Base-by-base conservation (phyloP, 2,329 filamentous ascomycete species). In the Trichoderma lentiforme region DNA sequence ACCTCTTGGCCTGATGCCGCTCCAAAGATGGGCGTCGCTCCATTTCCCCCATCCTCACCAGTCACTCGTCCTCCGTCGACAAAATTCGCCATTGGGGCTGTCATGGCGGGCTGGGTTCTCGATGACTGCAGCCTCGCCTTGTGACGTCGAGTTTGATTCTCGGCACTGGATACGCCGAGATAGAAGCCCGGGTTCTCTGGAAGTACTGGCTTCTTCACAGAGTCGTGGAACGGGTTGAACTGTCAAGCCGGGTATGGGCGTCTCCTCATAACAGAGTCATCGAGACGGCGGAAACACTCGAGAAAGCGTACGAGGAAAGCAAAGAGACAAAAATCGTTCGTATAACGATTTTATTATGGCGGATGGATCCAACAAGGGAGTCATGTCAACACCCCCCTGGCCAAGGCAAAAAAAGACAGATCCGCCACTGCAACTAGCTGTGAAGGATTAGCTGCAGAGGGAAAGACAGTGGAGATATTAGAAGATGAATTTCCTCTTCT, bases 301-400 rank as follows among this genome's bases (percentile, higher is more conserved):
- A 28, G 21, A 21, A 6, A 39, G n/a, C n/a, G 36, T 39, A 39
- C 8, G 28, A 69, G 18, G n/a, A 32, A 53, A 47, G n/a, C 26
- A 69, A 43, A 61, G 30, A 61, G 21, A 36, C 39, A 51, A 26
- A 11, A 26, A 36, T 36, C n/a, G 28, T 24, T 53, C 21, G 21
- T 21, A 34, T 53, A n/a, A 53, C n/a, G 67, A 26, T 30, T 43
- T 36, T n/a, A 65, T 65, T 24, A 61, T 61, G 21, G 18, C 21
- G 61, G 34, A 36, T 47, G 36, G 61, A 21, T 30, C 34, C 34
- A 58, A 43, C 34, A 47, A 47, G 64, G 64, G 64, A 67, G 64
- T 67, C 64, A 53, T 57, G 28, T 62, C 36, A 11, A 70, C 30
- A 39, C 66, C 66, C 66, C 65, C 65, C 57, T 62, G 66, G 39